These are phyloP conservation scores for Syzygium syzygioides DNA, from an alignment of 441 rosid species.

Conservation along the genomic window DNA sequence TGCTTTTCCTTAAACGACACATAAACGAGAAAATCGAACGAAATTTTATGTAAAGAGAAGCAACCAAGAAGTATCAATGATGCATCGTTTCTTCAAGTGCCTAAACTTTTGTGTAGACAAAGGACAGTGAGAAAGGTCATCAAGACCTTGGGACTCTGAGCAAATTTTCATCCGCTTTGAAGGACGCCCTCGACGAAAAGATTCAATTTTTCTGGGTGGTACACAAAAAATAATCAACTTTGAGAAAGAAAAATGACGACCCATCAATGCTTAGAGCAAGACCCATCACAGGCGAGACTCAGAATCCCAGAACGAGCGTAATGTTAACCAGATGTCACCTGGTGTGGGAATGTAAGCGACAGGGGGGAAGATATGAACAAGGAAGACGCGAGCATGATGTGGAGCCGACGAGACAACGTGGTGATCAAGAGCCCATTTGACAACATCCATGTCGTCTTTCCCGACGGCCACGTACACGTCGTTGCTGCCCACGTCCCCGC, in stretches of 20 bases:
- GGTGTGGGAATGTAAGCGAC: constrained; percentile 48
- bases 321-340: constrained; percentile 18
- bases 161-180: not conserved
- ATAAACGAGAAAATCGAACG: not conserved
- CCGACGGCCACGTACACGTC: constrained; percentile 70
- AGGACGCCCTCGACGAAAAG: not conserved
- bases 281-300: not conserved
- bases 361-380: constrained; percentile 59
- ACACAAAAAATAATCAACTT: not conserved
- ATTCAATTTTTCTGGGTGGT: not conserved
- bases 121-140: not conserved
- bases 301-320: not conserved
- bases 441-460: constrained; percentile 45
- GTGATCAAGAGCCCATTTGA: constrained; percentile 61
- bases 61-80: not conserved
- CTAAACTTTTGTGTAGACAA: not conserved
- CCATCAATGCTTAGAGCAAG: not conserved
- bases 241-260: not conserved
- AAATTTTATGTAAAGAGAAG: not conserved
- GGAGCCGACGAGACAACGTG: constrained; percentile 21
- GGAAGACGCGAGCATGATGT: constrained; percentile 32
- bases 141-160: not conserved
- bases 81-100: not conserved
- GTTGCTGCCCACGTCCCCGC: constrained; percentile 12
- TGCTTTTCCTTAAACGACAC: not conserved